Percentiles rank a stretch among this genome's conserved stretches.
phyloP scores from a whole-genome alignment of 2,329 filamentous ascomycete species.

The Plectosphaerella cucumerina region DNA sequence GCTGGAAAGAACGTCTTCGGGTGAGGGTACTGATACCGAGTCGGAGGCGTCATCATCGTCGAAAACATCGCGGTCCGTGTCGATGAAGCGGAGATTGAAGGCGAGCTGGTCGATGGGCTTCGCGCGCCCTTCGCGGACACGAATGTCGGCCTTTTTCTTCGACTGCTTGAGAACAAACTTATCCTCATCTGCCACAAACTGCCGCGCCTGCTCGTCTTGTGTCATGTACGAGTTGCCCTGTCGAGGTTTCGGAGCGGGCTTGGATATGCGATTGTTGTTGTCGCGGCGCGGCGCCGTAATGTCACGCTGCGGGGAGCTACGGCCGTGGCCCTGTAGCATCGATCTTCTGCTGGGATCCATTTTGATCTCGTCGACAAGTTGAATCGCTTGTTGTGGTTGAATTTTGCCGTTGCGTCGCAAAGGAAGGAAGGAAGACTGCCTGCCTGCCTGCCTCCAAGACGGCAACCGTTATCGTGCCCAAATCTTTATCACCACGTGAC shows the following conservation, averaged over 20 bases:
- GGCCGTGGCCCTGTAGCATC: slow-evolving; percentile 2
- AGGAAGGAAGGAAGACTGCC: too few species aligned
- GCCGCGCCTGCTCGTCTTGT: slow-evolving; percentile 71
- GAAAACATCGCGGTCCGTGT: slow-evolving; percentile 77
- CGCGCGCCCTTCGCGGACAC: slow-evolving; percentile 84
- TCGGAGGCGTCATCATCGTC: slow-evolving; percentile 77
- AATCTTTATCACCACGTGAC: neutral
- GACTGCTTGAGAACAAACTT: slow-evolving; percentile 93
- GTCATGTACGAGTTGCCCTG: slow-evolving; percentile 47
- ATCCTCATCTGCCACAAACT: slow-evolving; percentile 93
- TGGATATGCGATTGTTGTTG: slow-evolving; percentile 51
- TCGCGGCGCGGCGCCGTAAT: slow-evolving; percentile 54
- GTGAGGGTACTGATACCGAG: slow-evolving; percentile 72
- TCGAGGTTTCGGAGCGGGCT: slow-evolving; percentile 32
- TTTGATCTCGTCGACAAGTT: slow-evolving; percentile 11
- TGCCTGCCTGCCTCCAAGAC: neutral
- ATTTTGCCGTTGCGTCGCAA: neutral
- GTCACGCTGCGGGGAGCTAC: slow-evolving; percentile 29
- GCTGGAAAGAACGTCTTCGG: slow-evolving; percentile 74
- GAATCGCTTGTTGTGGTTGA: neutral
- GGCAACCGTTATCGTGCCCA: neutral
- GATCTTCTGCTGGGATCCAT: slow-evolving; percentile 20
- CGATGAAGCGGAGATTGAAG: slow-evolving; percentile 84
- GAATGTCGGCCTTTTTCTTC: slow-evolving; percentile 96
- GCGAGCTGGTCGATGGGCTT: slow-evolving; percentile 92